Evolutionary conservation across 495 filamentous ascomycete species (phyloP), one percentile per base, ranked within the genome.

Genomic region (Aspergillus carlsbadensis): DNA sequence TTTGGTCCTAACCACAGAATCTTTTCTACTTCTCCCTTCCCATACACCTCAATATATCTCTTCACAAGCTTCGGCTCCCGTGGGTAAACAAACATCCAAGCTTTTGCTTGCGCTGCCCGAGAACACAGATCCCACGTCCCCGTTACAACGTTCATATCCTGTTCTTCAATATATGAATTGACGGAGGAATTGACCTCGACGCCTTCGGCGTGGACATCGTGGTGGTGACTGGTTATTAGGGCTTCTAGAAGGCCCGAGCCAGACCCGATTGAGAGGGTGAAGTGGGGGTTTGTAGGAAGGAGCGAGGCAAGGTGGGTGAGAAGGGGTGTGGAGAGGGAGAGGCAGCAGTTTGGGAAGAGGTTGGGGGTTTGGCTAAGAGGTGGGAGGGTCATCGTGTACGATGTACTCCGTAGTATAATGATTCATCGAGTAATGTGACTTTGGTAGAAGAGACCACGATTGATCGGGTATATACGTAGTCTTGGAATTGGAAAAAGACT

Each of bases 41-140:
- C 65, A 60, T 66, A 73, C 0, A 2, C 39, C 20, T 72, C 62
- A 20, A 82, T 40, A 59, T 83, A 84, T 39, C 66, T 74, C 1
- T 47, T 47, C 6, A 84, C 51, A 18, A 85, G 56, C 24, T 62
- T 67, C 5, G 73, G 67, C 13, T 80, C 66, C n/a, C 79, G 70
- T 1, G 82, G 82, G 49, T 84, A 85, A 10, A 84, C 75, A 66
- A 83, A 82, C 66, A 85, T 64, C 78, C 80, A 79, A 20, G 75
- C 71, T 1, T 43, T 43, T 2, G 80, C 79, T 18, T 68, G 55
- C 13, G 55, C 54, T 14, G 76, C 75, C 1, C 65, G 44, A 2
- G 62, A 13, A 47, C 66, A 61, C 6, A 79, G 57, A n/a, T 64
- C 70, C 64, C 78, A 75, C 1, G 75, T 75, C 13, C 76, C 78